Base-by-base conservation (phyloP, 1,284 basidiomycete species). In the Mycena citricolor region DNA sequence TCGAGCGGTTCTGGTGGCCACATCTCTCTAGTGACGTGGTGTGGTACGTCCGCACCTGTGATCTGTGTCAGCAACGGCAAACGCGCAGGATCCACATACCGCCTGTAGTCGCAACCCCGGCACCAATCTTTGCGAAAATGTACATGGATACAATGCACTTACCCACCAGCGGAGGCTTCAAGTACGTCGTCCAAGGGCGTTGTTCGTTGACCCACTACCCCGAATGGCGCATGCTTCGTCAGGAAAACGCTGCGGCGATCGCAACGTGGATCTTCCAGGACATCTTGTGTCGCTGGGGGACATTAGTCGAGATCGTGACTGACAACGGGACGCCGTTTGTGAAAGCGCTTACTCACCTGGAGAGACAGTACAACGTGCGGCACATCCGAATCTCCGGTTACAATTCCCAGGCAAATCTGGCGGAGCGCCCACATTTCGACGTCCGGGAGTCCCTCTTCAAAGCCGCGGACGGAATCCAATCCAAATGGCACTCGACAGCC, bases 321-420 rank as follows among this genome's bases (percentile, higher is more conserved):
- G 60, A 62, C 38, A 70, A 68, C 42, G 63, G 66, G 0, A 19
- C 55, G 5, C 42, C 62, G 0, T 64, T 70, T 14, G 36, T 70
- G 0, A 54, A 50, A 16, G 73, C 67, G 0, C n/a, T 65, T 2
- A 52, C 58, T 0, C 42, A 57, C 8, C 55, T 74, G 0, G 43
- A 45, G 0, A 43, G 61, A 6, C 49, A 56, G 1, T 74, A 70
- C 38, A 29, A 56, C 1, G 63, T 76, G 11, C 25, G 45, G 0
- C 64, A 71, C 21, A 71, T 76, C 23, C 29, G 57, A 0, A 73
- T 76, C 8, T 69, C 65, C 0, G 58, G 57, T 0, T 76, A 77
- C 47, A 76, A 76, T 42, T 74, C 67, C 0, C 57, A 58, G 4
- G 66, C 63, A 0, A 74, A 74, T 38, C 47, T 65, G 0, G 59